Percentiles rank a stretch among this genome's conserved stretches.
These are phyloP conservation scores for Rubroboletus satanas DNA, from an alignment of 768 basidiomycete species.

Conservation along the genomic window DNA sequence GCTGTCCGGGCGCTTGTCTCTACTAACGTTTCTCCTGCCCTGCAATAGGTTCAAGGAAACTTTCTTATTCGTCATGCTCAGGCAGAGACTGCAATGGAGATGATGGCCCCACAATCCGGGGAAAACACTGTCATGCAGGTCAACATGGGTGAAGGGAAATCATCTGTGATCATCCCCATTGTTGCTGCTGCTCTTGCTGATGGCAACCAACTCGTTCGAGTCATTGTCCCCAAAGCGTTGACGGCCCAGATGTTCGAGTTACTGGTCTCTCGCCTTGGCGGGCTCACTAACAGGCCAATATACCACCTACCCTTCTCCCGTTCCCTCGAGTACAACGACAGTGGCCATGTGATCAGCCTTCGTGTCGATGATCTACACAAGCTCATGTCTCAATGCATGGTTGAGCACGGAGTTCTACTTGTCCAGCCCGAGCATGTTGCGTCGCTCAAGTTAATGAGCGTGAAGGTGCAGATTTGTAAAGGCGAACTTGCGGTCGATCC, in stretches of 20 bases:
- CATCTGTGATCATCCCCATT: background rate
- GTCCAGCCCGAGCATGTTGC: background rate
- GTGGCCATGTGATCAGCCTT: too few species aligned
- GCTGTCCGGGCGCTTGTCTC: too few species aligned
- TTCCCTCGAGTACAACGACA: too few species aligned
- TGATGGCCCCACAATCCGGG: background rate
- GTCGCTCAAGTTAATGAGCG: background rate
- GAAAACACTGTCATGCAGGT: conserved; percentile 34
- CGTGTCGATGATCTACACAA: background rate
- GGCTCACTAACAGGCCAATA: too few species aligned
- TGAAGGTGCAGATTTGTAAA: background rate
- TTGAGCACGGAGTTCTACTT: background rate
- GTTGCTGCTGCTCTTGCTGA: background rate
- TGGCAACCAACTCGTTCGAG: conserved; percentile 23
- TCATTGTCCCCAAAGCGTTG: too few species aligned
- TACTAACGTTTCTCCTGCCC: background rate
- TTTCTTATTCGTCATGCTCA: conserved; percentile 21
- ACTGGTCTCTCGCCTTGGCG: too few species aligned
- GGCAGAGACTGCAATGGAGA: conserved; percentile 25
- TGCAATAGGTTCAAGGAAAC: background rate
- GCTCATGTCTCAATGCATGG: conserved; percentile 39
- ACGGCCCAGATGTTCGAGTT: too few species aligned
- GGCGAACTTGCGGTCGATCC: background rate
- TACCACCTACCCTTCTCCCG: too few species aligned
- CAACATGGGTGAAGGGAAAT: conserved; percentile 7